Evolutionary conservation across 805 yeast species (phyloP).

Genomic region (Kluyveromyces starmeri): DNA sequence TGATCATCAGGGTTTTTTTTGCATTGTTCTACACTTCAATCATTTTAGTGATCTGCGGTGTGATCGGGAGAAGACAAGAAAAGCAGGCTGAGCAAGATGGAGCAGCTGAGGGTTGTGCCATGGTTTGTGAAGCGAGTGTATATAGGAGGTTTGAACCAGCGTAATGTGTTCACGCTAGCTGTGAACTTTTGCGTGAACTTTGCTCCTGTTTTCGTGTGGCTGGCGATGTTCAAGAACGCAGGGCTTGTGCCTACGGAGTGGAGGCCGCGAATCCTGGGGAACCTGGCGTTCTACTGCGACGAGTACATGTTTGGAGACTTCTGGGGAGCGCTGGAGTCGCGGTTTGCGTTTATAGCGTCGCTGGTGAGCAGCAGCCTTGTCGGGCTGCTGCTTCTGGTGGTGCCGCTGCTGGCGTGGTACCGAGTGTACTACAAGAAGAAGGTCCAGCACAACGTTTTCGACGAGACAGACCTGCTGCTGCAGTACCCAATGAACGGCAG

Average conservation of each 20-base stretch:
- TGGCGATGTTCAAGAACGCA: constrained; percentile 49
- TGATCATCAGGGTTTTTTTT: no score
- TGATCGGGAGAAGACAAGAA: no score
- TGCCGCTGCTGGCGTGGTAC: constrained; percentile 24
- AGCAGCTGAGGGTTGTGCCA: background rate
- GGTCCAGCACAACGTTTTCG: constrained; percentile 16
- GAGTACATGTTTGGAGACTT: constrained; percentile 25
- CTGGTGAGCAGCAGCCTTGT: constrained; percentile 15
- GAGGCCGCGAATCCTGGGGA: constrained; percentile 46
- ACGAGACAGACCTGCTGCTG: constrained; percentile 19
- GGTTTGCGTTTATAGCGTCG: constrained; percentile 11
- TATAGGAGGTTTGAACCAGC: constrained; percentile 26
- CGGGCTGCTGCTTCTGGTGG: constrained; percentile 7
- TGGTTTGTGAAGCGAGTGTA: constrained; percentile 13
- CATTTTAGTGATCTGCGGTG: no score
- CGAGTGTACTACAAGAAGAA: constrained; percentile 18
- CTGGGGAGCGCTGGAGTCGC: constrained; percentile 21
- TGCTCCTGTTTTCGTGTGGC: constrained; percentile 46
- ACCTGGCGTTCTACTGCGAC: constrained; percentile 33
- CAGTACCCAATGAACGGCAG: constrained; percentile 10
- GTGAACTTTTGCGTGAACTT: constrained; percentile 43
- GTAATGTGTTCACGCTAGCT: constrained; percentile 32
- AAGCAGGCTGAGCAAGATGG: no score
- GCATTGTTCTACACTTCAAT: no score
- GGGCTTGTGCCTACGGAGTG: constrained; percentile 44